Evolutionary conservation across 768 basidiomycete genomes (phyloP).

Genomic region (Rhodocollybia butyracea): DNA sequence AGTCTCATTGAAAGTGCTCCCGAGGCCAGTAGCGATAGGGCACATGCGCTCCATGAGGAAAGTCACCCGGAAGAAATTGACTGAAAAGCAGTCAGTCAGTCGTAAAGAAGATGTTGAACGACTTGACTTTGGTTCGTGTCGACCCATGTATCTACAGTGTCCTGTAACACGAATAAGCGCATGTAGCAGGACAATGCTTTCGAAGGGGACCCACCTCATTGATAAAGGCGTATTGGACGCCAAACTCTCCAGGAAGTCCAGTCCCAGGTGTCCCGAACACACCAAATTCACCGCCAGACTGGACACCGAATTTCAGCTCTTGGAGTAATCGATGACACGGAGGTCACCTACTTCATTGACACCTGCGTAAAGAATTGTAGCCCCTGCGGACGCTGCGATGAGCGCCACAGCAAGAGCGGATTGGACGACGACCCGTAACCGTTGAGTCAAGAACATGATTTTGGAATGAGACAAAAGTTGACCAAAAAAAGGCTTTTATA

Average conservation of each 20-base stretch:
- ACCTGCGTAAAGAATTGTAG: conserved; percentile 41
- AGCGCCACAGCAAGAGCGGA: background rate
- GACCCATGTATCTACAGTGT: conserved; percentile 44
- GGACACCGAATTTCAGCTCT: too few relatives aligned
- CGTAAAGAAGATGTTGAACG: too few relatives aligned
- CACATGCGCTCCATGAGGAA: conserved; percentile 48
- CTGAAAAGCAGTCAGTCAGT: too few relatives aligned
- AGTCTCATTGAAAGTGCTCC: conserved; percentile 42
- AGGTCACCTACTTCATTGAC: conserved; percentile 36
- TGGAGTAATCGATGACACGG: background rate
- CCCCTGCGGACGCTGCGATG: conserved; percentile 12
- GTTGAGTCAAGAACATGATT: background rate
- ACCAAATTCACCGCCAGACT: conserved; percentile 48
- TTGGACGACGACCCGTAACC: background rate
- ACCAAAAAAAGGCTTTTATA: too few relatives aligned
- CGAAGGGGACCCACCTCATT: too few relatives aligned
- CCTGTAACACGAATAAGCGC: too few relatives aligned
- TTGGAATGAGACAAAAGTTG: background rate
- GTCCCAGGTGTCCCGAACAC: conserved; percentile 34
- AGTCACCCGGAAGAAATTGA: conserved; percentile 47
- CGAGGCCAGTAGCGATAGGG: conserved; percentile 35
- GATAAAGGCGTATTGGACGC: conserved; percentile 43
- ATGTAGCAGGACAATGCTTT: too few relatives aligned
- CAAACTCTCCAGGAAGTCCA: conserved; percentile 42
- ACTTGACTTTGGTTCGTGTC: conserved; percentile 46